These are phyloP conservation scores for Russula compacta DNA, from an alignment of 768 basidiomycete genomes.

Conservation along the genomic window DNA sequence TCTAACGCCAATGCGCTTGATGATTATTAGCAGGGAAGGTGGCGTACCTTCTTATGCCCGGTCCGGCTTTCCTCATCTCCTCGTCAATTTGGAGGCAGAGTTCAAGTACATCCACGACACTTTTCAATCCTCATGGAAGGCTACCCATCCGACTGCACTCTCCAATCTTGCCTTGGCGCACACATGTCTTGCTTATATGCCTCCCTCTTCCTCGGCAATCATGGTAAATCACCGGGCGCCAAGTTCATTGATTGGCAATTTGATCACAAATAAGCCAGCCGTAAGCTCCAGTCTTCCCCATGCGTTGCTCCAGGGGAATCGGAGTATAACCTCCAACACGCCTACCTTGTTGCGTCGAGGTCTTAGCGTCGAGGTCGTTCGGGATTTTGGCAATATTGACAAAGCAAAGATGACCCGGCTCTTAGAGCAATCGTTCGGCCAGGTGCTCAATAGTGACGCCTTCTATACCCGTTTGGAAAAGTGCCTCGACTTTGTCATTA, in stretches of 20 bases:
- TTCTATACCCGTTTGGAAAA: constrained; percentile 76
- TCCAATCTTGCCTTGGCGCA: constrained; percentile 78
- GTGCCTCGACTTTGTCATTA: constrained; percentile 81
- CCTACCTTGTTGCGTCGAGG: constrained; percentile 90
- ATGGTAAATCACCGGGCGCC: constrained; percentile 98
- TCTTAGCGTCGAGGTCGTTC: constrained; percentile 75
- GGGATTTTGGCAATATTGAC: constrained; percentile 63
- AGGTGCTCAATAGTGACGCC: constrained; percentile 54
- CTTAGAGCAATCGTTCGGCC: constrained; percentile 80
- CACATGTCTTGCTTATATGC: constrained; percentile 87
- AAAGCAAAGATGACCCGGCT: constrained; percentile 63
- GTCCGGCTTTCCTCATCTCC: constrained; percentile 86
- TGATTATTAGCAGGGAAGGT: constrained; percentile 96
- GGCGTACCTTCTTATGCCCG: constrained; percentile 98
- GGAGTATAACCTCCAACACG: constrained; percentile 79
- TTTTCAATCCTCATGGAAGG: constrained; percentile 68
- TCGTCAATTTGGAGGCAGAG: constrained; percentile 90
- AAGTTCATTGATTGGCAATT: constrained; percentile 89
- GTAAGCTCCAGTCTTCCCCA: constrained; percentile 93
- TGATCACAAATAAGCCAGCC: constrained; percentile 97
- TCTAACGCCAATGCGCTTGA: constrained; percentile 87
- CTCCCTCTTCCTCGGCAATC: constrained; percentile 83
- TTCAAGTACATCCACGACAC: constrained; percentile 77
- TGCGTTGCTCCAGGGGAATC: constrained; percentile 79
- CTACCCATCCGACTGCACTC: constrained; percentile 75